Percentiles rank a stretch among this genome's conserved stretches.
phyloP scores from a whole-genome alignment of 208 protist genomes.

The Angomonas deanei region DNA sequence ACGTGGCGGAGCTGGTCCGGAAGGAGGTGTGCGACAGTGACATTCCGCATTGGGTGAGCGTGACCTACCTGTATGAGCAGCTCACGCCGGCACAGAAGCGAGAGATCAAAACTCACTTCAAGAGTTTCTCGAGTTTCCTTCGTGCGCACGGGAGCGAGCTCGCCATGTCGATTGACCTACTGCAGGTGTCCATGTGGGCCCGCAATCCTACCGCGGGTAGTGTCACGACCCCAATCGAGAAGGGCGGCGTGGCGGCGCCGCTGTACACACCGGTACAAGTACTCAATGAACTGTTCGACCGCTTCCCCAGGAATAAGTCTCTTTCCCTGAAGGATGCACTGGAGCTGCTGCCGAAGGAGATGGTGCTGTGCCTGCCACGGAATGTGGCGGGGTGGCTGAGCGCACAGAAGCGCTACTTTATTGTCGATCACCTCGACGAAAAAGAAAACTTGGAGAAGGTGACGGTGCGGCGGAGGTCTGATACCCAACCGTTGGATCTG shows the following conservation, averaged over 20 bases:
- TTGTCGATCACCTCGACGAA: constrained; percentile 50
- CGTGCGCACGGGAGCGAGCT: constrained; percentile 66
- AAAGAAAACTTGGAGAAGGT: constrained; percentile 35
- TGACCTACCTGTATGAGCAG: constrained; percentile 79
- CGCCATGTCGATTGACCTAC: constrained; percentile 76
- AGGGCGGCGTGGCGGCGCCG: background rate
- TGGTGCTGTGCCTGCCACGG: constrained; percentile 38
- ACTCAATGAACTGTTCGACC: constrained; percentile 70
- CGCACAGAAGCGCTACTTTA: constrained; percentile 53
- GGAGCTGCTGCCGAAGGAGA: constrained; percentile 39
- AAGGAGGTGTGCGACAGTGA: constrained; percentile 53
- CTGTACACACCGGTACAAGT: constrained; percentile 50
- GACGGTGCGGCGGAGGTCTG: constrained; percentile 51
- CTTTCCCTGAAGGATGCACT: constrained; percentile 55
- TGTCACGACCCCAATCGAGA: background rate
- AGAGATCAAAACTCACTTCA: constrained; percentile 50
- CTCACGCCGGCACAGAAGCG: constrained; percentile 57
- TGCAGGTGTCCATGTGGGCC: constrained; percentile 79
- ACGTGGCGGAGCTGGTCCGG: constrained; percentile 48
- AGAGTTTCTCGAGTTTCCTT: constrained; percentile 83
- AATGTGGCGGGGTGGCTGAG: constrained; percentile 56
- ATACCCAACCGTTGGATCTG: constrained; percentile 59
- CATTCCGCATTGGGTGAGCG: constrained; percentile 79
- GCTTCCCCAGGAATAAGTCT: constrained; percentile 39
- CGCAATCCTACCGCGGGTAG: background rate